These are phyloP conservation scores for Penicillium frequentans DNA, from an alignment of 2,329 filamentous ascomycete species.

Conservation along the genomic window DNA sequence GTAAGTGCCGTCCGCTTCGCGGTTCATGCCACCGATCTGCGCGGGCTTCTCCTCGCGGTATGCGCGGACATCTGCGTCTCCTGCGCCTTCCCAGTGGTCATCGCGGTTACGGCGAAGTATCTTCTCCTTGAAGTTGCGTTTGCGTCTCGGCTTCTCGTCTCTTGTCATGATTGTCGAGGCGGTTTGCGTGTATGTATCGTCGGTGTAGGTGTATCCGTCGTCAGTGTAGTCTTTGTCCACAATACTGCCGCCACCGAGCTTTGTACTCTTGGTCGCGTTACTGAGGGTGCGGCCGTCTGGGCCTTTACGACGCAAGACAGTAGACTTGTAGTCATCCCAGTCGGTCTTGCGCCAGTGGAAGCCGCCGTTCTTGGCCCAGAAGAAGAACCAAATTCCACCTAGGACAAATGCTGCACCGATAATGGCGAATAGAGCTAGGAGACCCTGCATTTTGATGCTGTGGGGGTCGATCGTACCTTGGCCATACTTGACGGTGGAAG, in stretches of 20 bases:
- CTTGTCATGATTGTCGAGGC: conserved; percentile 46
- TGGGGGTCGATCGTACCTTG: conserved; percentile 42
- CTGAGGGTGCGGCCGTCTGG: conserved; percentile 84
- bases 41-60: conserved; percentile 88
- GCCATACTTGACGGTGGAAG: conserved; percentile 24
- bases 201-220: conserved; percentile 54
- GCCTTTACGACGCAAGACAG: conserved; percentile 82
- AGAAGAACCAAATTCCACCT: conserved; percentile 92
- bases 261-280: conserved; percentile 77
- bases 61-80: conserved; percentile 68
- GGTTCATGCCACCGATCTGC: conserved; percentile 85
- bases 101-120: conserved; percentile 40
- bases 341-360: conserved; percentile 83
- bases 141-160: conserved; percentile 24
- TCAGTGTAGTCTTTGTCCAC: conserved; percentile 67
- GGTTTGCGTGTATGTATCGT: conserved; percentile 34
- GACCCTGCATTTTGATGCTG: conserved; percentile 56
- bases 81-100: conserved; percentile 61
- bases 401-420: conserved; percentile 76
- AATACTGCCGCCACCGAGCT: conserved; percentile 80
- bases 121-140: conserved; percentile 41
- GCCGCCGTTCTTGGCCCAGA: conserved; percentile 94
- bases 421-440: conserved; percentile 83
- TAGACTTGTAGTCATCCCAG: conserved; percentile 98
- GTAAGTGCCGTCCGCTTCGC: conserved; percentile 76